Conservation (phyloP, 768 basidiomycete species). For the Tulasnella sp. region DNA sequence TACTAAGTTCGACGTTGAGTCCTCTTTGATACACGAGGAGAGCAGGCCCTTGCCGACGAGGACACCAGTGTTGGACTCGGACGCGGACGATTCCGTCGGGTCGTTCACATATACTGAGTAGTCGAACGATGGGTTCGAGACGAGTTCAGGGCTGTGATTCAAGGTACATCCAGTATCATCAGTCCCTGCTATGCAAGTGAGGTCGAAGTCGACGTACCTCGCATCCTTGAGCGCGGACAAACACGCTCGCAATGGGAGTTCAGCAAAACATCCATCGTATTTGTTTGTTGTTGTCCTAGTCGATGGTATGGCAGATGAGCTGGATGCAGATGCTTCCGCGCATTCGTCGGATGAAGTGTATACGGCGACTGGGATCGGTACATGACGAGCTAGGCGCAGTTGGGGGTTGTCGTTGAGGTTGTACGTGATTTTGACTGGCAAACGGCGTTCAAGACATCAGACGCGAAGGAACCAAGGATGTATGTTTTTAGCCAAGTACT, state of each 20-base stretch:
- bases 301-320: no score
- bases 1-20: background rate
- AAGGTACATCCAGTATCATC: background rate
- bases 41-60: conserved; percentile 8
- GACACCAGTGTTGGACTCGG: conserved; percentile 1
- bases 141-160: conserved; percentile 4
- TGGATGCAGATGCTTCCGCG: background rate
- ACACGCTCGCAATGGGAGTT: conserved; percentile 1
- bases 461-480: no score
- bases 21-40: background rate
- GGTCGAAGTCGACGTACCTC: background rate
- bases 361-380: background rate
- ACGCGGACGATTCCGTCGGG: background rate
- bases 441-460: no score
- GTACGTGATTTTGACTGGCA: conserved; percentile 13
- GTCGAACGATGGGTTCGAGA: background rate
- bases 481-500: background rate
- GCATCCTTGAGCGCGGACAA: conserved; percentile 3
- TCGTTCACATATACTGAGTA: conserved; percentile 12
- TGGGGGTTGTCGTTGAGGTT: conserved; percentile 14
- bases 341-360: background rate
- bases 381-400: conserved; percentile 7
- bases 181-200: background rate
- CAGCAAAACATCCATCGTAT: conserved; percentile 9
- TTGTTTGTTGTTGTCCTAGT: background rate